Evolutionary conservation across 768 basidiomycete species (phyloP), one percentile per base, ranked within the genome.

Genomic region (Kwoniella dendrophila): DNA sequence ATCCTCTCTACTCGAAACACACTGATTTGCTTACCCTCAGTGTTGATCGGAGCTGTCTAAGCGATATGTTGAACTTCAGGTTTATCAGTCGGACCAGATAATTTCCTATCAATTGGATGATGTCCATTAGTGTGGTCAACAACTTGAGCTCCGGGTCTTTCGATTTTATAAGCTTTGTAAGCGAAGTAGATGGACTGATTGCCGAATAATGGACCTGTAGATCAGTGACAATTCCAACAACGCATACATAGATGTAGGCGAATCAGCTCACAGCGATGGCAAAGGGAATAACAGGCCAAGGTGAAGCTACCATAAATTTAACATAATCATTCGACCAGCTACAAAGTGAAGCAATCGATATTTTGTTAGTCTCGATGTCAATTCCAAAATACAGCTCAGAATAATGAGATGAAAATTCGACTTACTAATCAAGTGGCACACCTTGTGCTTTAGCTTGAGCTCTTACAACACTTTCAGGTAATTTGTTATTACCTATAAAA

Each of bases 401-500:
- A 33, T 27, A 8, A 38, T 18, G 8, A 8, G 18, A 38, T 48
- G 8, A 6, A 14, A 29, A 49, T 6, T 12, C 11, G 22, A 40
- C 59, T 52, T 16, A 60, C 59, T 60, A 60, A 29, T 60, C 51
- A 24, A 60, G 49, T n/a, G 33, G 49, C 6, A 40, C 26, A 18
- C 59, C 59, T 4, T 33, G 26, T 3, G 59, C 59, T 30, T 44
- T 33, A 12, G 51, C 49, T 38, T 52, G 51, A 12, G 55, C 56
- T 26, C 44, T 53, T 27, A 66, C 30, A 27, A 62, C 47, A 20
- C 54, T 27, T 32, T 62, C 64, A 1, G 64, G 64, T 14, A 66
- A 56, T 43, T 54, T 30, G 11, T n/a, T 22, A 26, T 7, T 47
- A 2, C 64, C 59, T n/a, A 65, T 44, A 27, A 27, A 62, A n/a